A percentile compares a stretch with the other conserved stretches of the same genome.
Conservation (phyloP, 495 filamentous ascomycete species). For the Acidomyces sp. region DNA sequence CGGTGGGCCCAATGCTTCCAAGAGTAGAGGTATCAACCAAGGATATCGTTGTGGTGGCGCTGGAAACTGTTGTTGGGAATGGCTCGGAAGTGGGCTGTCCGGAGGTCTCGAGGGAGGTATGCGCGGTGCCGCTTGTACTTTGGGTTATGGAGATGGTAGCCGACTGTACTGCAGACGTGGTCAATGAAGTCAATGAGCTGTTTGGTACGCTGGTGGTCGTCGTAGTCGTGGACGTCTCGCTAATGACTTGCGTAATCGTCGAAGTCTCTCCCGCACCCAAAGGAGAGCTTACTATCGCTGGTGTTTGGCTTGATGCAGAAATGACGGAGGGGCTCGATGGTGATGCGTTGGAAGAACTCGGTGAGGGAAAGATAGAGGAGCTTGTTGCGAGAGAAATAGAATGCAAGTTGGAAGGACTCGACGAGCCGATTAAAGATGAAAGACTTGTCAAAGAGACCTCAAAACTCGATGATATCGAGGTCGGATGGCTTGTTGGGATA, state of each 20-base stretch:
- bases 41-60: slow-evolving; percentile 5
- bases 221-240: neutral
- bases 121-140: slow-evolving; percentile 7
- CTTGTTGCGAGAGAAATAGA: too few relatives aligned
- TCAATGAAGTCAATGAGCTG: slow-evolving; percentile 11
- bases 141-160: slow-evolving; percentile 2
- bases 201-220: slow-evolving; percentile 12
- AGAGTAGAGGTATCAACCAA: slow-evolving; percentile 19
- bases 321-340: too few relatives aligned
- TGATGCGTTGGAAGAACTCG: too few relatives aligned
- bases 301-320: too few relatives aligned
- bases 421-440: too few relatives aligned
- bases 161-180: slow-evolving; percentile 16
- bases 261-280: too few relatives aligned
- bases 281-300: too few relatives aligned
- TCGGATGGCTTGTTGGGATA: too few relatives aligned
- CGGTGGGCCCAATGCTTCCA: slow-evolving; percentile 18
- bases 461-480: too few relatives aligned
- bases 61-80: slow-evolving; percentile 7
- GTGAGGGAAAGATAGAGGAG: too few relatives aligned
- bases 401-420: too few relatives aligned
- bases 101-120: slow-evolving; percentile 14
- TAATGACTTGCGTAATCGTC: neutral
- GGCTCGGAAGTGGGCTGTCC: slow-evolving; percentile 11
- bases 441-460: too few relatives aligned